These are phyloP conservation scores for Pseudevernia furfuracea DNA, from an alignment of 495 filamentous ascomycete genomes.

Conservation along the genomic window DNA sequence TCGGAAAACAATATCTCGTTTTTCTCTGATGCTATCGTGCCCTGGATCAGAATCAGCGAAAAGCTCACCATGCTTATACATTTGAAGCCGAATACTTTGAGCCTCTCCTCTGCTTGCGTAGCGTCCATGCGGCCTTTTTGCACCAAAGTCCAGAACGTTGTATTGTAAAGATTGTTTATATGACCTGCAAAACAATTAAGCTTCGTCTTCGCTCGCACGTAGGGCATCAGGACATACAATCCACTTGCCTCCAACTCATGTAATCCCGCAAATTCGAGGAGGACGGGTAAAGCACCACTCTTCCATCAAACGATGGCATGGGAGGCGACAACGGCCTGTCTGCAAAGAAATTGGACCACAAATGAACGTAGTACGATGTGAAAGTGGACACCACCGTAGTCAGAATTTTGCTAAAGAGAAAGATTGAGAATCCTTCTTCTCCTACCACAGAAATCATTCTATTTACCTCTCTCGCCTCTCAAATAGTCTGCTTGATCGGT, in stretches of 20 bases:
- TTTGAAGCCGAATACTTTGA: conserved; percentile 47
- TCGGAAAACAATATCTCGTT: conserved; percentile 89
- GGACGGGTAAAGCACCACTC: conserved; percentile 80
- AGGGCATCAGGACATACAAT: conserved; percentile 54
- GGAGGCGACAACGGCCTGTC: conserved; percentile 58
- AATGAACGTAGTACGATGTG: conserved; percentile 79
- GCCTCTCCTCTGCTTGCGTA: conserved; percentile 67
- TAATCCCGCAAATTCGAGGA: conserved; percentile 79
- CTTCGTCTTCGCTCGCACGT: not conserved
- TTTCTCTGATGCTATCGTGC: conserved; percentile 77
- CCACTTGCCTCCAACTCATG: conserved; percentile 92
- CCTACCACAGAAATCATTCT: not conserved
- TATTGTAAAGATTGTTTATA: conserved; percentile 98
- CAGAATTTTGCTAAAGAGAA: conserved; percentile 63
- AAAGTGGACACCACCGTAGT: conserved; percentile 89
- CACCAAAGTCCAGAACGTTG: conserved; percentile 88
- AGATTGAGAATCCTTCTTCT: conserved; percentile 11
- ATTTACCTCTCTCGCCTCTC: conserved; percentile 74
- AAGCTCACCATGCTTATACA: not conserved
- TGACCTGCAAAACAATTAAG: conserved; percentile 51
- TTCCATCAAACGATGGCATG: conserved; percentile 82
- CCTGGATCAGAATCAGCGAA: conserved; percentile 39
- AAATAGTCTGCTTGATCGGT: conserved; percentile 71
- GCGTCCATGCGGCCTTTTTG: conserved; percentile 64
- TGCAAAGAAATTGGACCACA: conserved; percentile 72